Evolutionary conservation across 495 filamentous ascomycete genomes (phyloP).

Genomic region (Aspergillus heteromorphus): DNA sequence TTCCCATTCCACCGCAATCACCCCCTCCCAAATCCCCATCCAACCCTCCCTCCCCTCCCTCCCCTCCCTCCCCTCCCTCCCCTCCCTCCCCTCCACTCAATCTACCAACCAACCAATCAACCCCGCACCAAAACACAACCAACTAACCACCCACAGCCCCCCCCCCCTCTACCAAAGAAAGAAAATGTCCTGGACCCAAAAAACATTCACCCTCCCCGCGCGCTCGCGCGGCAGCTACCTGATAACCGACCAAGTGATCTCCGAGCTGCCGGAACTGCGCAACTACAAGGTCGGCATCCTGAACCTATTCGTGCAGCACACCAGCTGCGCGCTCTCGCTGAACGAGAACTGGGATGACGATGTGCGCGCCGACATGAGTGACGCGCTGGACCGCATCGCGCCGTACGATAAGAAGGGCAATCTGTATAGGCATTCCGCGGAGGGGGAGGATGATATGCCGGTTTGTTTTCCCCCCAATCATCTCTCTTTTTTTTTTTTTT

Average conservation of each 20-base stretch:
- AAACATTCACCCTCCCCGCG: conserved; percentile 67
- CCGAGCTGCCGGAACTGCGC: conserved; percentile 66
- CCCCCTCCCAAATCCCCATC: neutral
- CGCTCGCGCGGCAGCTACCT: conserved; percentile 81
- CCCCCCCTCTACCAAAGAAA: neutral
- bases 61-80: neutral
- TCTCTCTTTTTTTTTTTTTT: conserved; percentile 4
- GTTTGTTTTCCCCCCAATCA: conserved; percentile 35
- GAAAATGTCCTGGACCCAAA: conserved; percentile 72
- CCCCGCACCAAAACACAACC: neutral
- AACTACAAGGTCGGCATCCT: conserved; percentile 81
- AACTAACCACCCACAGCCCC: too few relatives aligned
- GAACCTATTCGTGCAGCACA: conserved; percentile 88
- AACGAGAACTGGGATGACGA: conserved; percentile 95
- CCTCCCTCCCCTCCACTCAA: neutral
- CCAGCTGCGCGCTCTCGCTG: conserved; percentile 73
- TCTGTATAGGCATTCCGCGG: conserved; percentile 82
- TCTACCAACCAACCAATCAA: neutral
- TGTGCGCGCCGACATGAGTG: conserved; percentile 82
- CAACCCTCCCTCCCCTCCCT: neutral
- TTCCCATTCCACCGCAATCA: neutral
- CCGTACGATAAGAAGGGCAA: conserved; percentile 66
- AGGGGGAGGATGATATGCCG: conserved; percentile 90
- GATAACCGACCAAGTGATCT: conserved; percentile 67
- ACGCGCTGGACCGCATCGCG: conserved; percentile 84